Conservation (phyloP, 768 basidiomycete species). For the Agaricus bisporus region DNA sequence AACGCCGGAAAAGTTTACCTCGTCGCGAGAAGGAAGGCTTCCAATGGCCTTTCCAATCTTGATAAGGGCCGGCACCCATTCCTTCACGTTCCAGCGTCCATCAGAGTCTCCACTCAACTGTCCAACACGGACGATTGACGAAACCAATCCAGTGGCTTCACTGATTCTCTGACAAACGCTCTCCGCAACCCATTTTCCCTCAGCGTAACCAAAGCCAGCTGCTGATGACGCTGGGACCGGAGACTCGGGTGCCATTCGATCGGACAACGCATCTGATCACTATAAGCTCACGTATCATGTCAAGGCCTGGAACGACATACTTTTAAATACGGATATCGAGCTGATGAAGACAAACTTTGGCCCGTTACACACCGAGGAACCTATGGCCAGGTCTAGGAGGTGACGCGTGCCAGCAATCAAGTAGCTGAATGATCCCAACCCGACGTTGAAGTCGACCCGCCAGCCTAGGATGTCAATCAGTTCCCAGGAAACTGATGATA, state of each 20-base stretch:
- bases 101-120: constrained; percentile 36
- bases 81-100: constrained; percentile 35
- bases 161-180: not conserved
- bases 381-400: not conserved
- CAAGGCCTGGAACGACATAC: not conserved
- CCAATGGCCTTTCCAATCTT: not conserved
- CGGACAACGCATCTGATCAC: not conserved
- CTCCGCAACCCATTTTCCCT: constrained; percentile 9
- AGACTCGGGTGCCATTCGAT: not conserved
- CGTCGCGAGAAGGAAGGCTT: not conserved
- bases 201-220: constrained; percentile 2
- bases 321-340: not conserved
- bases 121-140: constrained; percentile 31
- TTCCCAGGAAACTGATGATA: not conserved
- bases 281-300: not conserved
- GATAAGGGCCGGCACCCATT: constrained; percentile 33
- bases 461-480: not conserved
- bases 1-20: not conserved
- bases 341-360: not conserved
- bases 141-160: not conserved
- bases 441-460: constrained; percentile 1
- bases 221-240: not conserved
- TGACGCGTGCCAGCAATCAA: not conserved
- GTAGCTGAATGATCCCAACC: not conserved
- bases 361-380: not conserved